Conservation (phyloP, 495 filamentous ascomycete species). For the Podospora pseudoanserina region DNA sequence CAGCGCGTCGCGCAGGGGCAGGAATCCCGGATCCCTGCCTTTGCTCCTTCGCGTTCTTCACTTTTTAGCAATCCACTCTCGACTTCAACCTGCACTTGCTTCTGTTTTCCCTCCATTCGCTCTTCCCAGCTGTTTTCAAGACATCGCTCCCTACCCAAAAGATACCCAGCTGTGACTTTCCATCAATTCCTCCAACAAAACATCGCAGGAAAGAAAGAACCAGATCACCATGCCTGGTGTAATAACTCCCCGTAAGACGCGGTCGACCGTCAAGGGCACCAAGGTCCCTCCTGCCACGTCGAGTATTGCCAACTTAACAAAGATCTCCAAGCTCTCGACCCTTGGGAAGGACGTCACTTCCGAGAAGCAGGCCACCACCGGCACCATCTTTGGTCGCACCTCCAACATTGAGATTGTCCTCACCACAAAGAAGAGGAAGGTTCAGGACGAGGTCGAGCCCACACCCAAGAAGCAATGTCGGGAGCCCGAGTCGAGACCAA, state of each 20-base stretch:
- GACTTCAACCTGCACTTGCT: constrained; percentile 4
- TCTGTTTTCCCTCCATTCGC: not conserved
- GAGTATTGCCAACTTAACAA: constrained; percentile 37
- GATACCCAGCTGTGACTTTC: constrained; percentile 9
- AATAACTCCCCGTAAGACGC: constrained; percentile 24
- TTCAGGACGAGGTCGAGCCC: constrained; percentile 22
- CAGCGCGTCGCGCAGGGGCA: constrained; percentile 6
- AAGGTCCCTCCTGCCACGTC: constrained; percentile 14
- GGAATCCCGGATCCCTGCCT: not conserved
- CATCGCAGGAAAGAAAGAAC: constrained; percentile 2
- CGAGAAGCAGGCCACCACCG: constrained; percentile 14
- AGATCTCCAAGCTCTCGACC: constrained; percentile 38
- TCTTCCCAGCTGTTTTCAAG: not conserved
- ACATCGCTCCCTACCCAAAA: constrained; percentile 1
- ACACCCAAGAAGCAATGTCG: constrained; percentile 28
- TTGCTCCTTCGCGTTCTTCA: constrained; percentile 4
- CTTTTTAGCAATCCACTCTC: constrained; percentile 4
- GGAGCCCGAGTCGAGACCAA: constrained; percentile 15
- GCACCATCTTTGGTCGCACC: constrained; percentile 15
- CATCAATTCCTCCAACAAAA: not conserved
- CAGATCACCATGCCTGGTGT: constrained; percentile 32
- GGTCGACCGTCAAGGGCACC: constrained; percentile 23
- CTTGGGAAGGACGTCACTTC: constrained; percentile 29
- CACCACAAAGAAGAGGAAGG: constrained; percentile 31
- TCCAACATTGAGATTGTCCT: constrained; percentile 35